Percentiles rank a stretch among this genome's conserved stretches.
phyloP scores from a whole-genome alignment of 2,329 filamentous ascomycete species.

The Leptodontidium sp. region DNA sequence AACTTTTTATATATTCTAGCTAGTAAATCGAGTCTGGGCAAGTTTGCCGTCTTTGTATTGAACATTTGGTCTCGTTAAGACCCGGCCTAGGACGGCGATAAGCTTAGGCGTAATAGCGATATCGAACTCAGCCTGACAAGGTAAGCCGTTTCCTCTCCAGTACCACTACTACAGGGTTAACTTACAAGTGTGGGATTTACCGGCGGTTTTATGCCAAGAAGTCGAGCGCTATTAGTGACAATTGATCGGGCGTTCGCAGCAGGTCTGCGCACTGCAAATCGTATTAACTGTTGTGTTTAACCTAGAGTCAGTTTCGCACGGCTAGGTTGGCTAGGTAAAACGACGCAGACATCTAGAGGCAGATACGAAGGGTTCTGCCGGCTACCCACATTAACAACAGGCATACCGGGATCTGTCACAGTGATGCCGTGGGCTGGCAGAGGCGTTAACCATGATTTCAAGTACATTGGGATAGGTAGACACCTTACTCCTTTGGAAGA shows the following conservation, averaged over 20 bases:
- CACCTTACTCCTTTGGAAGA: constrained; percentile 57
- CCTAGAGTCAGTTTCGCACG: constrained; percentile 62
- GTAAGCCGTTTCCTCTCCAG: constrained; percentile 16
- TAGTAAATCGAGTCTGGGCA: constrained; percentile 44
- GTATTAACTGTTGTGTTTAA: constrained; percentile 73
- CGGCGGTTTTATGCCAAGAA: constrained; percentile 58
- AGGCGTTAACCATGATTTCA: constrained; percentile 24
- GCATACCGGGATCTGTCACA: constrained; percentile 51
- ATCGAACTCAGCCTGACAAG: constrained; percentile 21
- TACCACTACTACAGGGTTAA: constrained; percentile 4
- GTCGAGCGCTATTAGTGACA: constrained; percentile 59
- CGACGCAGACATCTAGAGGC: constrained; percentile 68
- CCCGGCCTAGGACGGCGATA: constrained; percentile 74
- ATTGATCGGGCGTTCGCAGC: constrained; percentile 72
- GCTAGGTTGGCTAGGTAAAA: constrained; percentile 69
- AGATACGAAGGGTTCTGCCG: constrained; percentile 64
- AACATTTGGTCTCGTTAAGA: constrained; percentile 67
- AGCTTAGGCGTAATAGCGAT: constrained; percentile 62
- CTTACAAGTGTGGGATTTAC: constrained; percentile 26
- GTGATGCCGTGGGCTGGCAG: constrained; percentile 39
- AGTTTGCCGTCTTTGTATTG: constrained; percentile 56
- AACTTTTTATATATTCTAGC: constrained; percentile 71
- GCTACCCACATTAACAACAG: constrained; percentile 71
- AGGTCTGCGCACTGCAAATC: constrained; percentile 72
- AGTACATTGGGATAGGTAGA: constrained; percentile 1